phyloP scores from a whole-genome alignment of 2,329 filamentous ascomycete genomes.

The Penicillium sp. region DNA sequence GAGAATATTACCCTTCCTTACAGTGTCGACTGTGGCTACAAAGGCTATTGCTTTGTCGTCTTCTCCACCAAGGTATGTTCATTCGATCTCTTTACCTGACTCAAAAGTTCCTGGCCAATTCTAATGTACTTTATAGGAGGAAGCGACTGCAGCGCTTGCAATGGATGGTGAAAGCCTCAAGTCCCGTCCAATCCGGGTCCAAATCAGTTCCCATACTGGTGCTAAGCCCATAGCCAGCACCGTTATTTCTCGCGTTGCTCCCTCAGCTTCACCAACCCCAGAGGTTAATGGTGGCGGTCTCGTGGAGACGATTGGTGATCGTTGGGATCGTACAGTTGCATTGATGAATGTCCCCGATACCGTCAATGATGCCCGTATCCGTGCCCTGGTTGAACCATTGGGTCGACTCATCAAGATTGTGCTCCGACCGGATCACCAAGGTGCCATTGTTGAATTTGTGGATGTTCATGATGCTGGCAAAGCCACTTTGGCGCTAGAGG shows the following conservation, averaged over 20 bases:
- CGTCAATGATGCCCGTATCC: constrained; percentile 82
- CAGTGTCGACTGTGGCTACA: constrained; percentile 66
- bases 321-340: constrained; percentile 70
- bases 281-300: constrained; percentile 36
- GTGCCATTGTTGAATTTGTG: constrained; percentile 81
- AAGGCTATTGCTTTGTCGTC: constrained; percentile 78
- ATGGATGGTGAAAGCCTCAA: constrained; percentile 72
- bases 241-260: constrained; percentile 44
- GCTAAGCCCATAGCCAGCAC: constrained; percentile 47
- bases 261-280: constrained; percentile 37
- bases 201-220: constrained; percentile 49
- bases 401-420: constrained; percentile 74
- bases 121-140: constrained; percentile 50
- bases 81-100: background rate
- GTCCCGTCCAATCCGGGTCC: constrained; percentile 67
- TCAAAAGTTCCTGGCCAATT: background rate
- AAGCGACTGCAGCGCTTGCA: constrained; percentile 64
- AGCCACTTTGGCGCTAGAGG: constrained; percentile 48
- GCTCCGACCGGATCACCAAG: constrained; percentile 77
- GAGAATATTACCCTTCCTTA: constrained; percentile 70
- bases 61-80: constrained; percentile 63
- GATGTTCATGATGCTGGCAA: constrained; percentile 70
- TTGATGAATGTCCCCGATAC: constrained; percentile 89
- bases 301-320: constrained; percentile 43
- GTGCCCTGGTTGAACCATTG: constrained; percentile 67